Base-by-base conservation (phyloP, 495 filamentous ascomycete species). In the Immersiella caudata region DNA sequence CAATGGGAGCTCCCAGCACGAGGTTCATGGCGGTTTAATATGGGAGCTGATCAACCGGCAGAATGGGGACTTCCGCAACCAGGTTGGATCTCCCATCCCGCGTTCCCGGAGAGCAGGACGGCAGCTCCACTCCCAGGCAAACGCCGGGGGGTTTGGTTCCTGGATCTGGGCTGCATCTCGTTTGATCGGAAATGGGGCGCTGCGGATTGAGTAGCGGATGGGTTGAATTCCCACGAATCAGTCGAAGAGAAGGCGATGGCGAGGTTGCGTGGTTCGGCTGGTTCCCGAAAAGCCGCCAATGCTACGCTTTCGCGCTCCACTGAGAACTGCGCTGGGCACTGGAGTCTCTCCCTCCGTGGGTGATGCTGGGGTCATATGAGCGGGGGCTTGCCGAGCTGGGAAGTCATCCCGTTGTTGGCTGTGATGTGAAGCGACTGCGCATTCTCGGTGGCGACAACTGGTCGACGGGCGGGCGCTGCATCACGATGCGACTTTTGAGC, bases 291-390 rank as follows among this genome's bases (percentile, higher is more conserved):
- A 70, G 57, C 73, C 71, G 73, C 22, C 40, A 58, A 70, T 72
- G 67, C 67, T 64, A 66, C 70, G 60, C 62, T 40, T 52, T 68
- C 33, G 18, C 51, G 40, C 1, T 20, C 27, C 51, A 18, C 16
- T 46, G 9, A 18, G 40, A 14, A 12, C 52, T 6, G 8, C 52
- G 20, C 52, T 55, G 52, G 14, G 24, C 16, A 2, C 52, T 75
- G 73, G 73, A 73, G 35, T 60, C 50, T 75, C 27, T 62, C 25
- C 71, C 64, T 76, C 74, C 74, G 74, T 54, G 26, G 27, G 74
- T 54, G 26, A 22, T 60, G 60, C 56, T 20, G 27, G 60, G 65
- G 33, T 40, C 18, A 2, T n/a, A 3, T 24, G 29, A 5, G 62
- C 26, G 62, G 51, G 29, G 25, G 27, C 26, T 26, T 14, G 51